Evolutionary conservation across 2,329 filamentous ascomycete species (phyloP).

Genomic region (Pseudophaeomoniella oleicola): DNA sequence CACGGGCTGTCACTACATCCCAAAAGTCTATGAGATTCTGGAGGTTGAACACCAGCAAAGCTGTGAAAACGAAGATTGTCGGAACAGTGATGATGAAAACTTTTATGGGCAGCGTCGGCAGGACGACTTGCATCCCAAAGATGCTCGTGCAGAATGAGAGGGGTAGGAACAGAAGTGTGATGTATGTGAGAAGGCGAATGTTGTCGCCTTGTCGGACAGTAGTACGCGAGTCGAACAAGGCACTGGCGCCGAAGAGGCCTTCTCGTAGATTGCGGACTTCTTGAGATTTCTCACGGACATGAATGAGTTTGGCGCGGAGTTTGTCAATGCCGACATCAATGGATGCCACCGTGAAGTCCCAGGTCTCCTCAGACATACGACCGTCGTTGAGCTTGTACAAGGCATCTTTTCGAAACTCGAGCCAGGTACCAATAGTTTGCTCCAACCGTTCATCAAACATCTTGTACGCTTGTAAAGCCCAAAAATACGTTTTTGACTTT

Average conservation of each 20-base stretch:
- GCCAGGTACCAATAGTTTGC: conserved; percentile 1
- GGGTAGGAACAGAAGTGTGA: conserved; percentile 10
- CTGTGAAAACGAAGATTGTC: not conserved
- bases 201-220: conserved; percentile 11
- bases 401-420: not conserved
- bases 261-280: conserved; percentile 1
- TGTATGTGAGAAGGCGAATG: conserved; percentile 10
- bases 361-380: not conserved
- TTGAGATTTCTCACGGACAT: conserved; percentile 1
- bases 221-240: conserved; percentile 10
- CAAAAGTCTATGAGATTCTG: not conserved
- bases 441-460: not conserved
- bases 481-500: conserved; percentile 2
- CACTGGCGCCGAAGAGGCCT: conserved; percentile 4
- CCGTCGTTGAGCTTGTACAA: conserved; percentile 2
- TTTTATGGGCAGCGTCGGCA: not conserved
- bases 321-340: not conserved
- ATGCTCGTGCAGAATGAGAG: conserved; percentile 9
- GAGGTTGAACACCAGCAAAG: not conserved
- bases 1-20: not conserved
- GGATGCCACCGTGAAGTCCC: not conserved
- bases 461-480: conserved; percentile 1
- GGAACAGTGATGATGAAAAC: conserved; percentile 1
- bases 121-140: conserved; percentile 2
- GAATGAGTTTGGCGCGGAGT: not conserved